Conservation (phyloP, 2,329 filamentous ascomycete genomes). For the Alternaria gaisen region DNA sequence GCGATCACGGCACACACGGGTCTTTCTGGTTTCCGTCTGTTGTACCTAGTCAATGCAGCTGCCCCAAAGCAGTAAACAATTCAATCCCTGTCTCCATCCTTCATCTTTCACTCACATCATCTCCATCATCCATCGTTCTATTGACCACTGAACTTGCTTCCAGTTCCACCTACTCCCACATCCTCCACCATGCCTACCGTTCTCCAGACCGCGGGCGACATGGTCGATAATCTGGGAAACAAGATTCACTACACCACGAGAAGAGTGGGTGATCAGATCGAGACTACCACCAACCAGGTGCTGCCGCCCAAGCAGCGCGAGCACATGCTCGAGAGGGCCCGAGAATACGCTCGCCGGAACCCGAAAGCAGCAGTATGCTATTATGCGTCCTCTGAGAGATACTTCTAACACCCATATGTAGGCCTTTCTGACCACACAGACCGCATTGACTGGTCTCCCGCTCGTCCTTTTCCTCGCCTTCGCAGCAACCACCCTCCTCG, state of each 20-base stretch:
- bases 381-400: neutral
- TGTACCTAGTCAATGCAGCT: slow-evolving; percentile 3
- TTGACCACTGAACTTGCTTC: neutral
- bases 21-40: neutral
- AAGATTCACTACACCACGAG: slow-evolving; percentile 26
- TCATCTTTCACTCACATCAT: neutral
- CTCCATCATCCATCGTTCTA: slow-evolving; percentile 3
- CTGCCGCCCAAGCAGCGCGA: slow-evolving; percentile 70
- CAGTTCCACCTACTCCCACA: neutral
- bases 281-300: slow-evolving; percentile 58
- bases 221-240: slow-evolving; percentile 33
- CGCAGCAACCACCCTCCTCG: slow-evolving; percentile 67
- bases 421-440: slow-evolving; percentile 74
- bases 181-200: slow-evolving; percentile 27
- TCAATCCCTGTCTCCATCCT: neutral
- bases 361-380: slow-evolving; percentile 73
- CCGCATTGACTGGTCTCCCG: slow-evolving; percentile 72
- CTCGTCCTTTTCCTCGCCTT: slow-evolving; percentile 74
- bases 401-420: slow-evolving; percentile 42
- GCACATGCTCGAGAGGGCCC: slow-evolving; percentile 62
- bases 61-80: slow-evolving; percentile 1
- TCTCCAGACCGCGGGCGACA: slow-evolving; percentile 35
- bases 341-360: slow-evolving; percentile 67
- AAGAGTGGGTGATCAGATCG: slow-evolving; percentile 32
- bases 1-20: slow-evolving; percentile 5